Conservation (phyloP, 1,284 basidiomycete genomes). For the Puccinia coronata region DNA sequence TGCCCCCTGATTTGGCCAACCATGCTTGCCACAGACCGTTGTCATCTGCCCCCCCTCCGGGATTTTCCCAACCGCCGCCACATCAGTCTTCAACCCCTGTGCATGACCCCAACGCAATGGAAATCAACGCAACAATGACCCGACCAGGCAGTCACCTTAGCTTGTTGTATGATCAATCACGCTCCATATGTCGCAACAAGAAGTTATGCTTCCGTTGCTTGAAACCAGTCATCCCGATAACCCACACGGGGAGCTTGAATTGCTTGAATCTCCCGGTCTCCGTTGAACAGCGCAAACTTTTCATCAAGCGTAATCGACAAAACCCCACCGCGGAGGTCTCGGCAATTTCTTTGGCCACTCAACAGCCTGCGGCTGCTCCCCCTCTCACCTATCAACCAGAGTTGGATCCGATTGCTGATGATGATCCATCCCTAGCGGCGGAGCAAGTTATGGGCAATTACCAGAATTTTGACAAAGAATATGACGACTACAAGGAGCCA, state of each 20-base stretch:
- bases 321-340: no score
- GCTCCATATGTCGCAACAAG: not conserved
- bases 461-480: no score
- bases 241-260: conserved; percentile 1
- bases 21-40: not conserved
- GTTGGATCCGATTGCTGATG: no score
- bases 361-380: no score
- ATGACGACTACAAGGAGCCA: no score
- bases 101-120: not conserved
- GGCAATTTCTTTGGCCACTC: no score
- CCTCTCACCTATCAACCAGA: no score
- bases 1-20: not conserved
- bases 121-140: not conserved
- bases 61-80: not conserved
- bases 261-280: not conserved
- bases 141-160: not conserved
- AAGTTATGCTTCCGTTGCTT: not conserved
- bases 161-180: not conserved
- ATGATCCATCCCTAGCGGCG: no score
- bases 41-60: not conserved
- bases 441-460: no score
- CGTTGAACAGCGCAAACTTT: not conserved
- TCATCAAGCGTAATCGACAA: no score
- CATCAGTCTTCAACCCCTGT: not conserved
- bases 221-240: not conserved